Percentiles rank a stretch among this genome's conserved stretches.
These are phyloP conservation scores for Globisporangium paddicum DNA, from an alignment of 352 stramenopile genomes.

Conservation along the genomic window DNA sequence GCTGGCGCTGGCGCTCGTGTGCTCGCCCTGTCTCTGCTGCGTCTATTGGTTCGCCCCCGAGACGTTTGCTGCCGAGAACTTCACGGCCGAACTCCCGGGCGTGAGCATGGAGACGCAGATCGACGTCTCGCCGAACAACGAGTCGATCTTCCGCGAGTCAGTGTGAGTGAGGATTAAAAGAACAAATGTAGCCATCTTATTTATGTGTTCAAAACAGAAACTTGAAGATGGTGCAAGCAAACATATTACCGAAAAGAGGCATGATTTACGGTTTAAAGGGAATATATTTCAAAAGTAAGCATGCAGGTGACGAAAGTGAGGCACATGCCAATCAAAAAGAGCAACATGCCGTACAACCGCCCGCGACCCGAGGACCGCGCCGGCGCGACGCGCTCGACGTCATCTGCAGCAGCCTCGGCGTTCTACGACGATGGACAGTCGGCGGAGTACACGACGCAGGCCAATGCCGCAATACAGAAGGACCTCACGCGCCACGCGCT, in stretches of 20 bases:
- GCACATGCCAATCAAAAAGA: background rate
- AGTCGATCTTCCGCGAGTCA: constrained; percentile 12
- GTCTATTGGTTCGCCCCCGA: constrained; percentile 13
- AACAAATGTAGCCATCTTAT: background rate
- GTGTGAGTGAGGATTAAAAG: background rate
- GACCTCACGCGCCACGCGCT: constrained; percentile 65
- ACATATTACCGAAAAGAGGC: no score
- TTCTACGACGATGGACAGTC: constrained; percentile 70
- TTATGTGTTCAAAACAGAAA: background rate
- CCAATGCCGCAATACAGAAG: constrained; percentile 63
- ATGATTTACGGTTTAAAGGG: no score
- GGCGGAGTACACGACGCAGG: constrained; percentile 57
- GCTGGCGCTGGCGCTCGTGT: constrained; percentile 20
- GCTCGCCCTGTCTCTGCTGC: constrained; percentile 16
- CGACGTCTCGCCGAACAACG: constrained; percentile 13
- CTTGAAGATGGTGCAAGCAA: no score
- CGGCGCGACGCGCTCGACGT: constrained; percentile 25
- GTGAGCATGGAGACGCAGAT: constrained; percentile 9
- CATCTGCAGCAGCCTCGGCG: constrained; percentile 34
- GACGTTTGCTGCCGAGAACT: background rate
- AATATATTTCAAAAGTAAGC: no score
- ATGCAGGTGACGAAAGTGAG: background rate
- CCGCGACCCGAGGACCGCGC: constrained; percentile 40
- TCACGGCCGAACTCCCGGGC: constrained; percentile 1
- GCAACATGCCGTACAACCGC: constrained; percentile 49